These are phyloP conservation scores for Saposhnikovia divaricata DNA, from an alignment of 129 eudicot species.

Conservation along the genomic window DNA sequence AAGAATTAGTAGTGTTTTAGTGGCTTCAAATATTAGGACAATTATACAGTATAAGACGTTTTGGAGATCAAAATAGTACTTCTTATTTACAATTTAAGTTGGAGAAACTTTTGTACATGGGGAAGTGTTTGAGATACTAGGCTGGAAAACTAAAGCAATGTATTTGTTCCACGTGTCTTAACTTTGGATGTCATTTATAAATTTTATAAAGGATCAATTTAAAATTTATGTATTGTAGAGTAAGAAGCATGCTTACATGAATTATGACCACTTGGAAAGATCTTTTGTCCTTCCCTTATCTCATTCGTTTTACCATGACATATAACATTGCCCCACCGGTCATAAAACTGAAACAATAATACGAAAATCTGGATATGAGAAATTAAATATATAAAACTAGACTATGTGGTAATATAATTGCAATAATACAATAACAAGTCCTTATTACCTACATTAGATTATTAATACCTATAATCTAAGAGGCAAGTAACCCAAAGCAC, in stretches of 20 bases:
- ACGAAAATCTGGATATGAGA: neutral
- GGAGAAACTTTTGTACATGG: too few species aligned
- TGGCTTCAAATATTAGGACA: too few species aligned
- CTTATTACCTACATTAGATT: neutral
- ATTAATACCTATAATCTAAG: neutral
- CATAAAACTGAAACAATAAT: constrained; percentile 38
- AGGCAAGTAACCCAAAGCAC: neutral
- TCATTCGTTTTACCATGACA: constrained; percentile 58
- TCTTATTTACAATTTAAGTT: too few species aligned
- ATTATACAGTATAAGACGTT: too few species aligned
- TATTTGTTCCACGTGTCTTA: too few species aligned
- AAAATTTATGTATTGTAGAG: neutral
- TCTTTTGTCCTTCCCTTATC: constrained; percentile 86
- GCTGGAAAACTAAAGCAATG: too few species aligned
- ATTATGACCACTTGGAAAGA: constrained; percentile 93
- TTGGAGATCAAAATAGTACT: too few species aligned
- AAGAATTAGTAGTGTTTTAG: too few species aligned
- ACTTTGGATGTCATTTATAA: too few species aligned
- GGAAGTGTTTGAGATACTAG: too few species aligned
- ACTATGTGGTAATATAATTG: neutral
- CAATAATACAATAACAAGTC: neutral
- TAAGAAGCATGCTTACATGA: constrained; percentile 50
- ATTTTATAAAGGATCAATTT: too few species aligned
- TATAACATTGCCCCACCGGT: constrained; percentile 56
- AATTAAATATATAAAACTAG: neutral